Conservation (phyloP, 1,284 basidiomycete genomes). For the Cerioporus squamosus region DNA sequence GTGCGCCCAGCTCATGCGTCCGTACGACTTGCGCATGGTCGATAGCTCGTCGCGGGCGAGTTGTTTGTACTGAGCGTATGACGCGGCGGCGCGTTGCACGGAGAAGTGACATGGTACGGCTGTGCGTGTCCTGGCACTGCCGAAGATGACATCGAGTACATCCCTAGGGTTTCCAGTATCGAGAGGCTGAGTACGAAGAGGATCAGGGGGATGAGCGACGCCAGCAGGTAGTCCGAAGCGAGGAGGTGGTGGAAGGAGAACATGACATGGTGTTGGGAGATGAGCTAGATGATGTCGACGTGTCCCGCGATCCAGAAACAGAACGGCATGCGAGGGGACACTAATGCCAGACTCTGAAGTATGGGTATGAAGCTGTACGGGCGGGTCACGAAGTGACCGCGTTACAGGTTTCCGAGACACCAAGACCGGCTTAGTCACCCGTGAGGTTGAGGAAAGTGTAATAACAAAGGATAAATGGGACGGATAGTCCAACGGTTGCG, state of each 20-base stretch:
- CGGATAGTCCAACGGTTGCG: no score
- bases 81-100: slow-evolving; percentile 28
- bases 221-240: slow-evolving; percentile 26
- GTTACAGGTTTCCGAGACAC: no score
- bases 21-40: slow-evolving; percentile 32
- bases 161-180: slow-evolving; percentile 20
- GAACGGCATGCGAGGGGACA: no score
- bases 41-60: slow-evolving; percentile 28
- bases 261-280: slow-evolving; percentile 5
- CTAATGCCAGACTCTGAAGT: no score
- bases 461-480: no score
- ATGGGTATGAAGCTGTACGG: no score
- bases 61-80: slow-evolving; percentile 31
- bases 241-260: slow-evolving; percentile 12
- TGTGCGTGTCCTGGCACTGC: not conserved
- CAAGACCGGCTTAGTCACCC: no score
- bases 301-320: no score
- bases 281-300: no score
- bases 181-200: slow-evolving; percentile 25
- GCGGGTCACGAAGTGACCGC: no score
- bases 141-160: slow-evolving; percentile 26
- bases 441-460: no score
- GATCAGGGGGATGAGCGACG: slow-evolving; percentile 24
- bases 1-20: slow-evolving; percentile 28
- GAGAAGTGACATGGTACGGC: slow-evolving; percentile 28